Conservation (phyloP, 352 stramenopile species). For the Phytophthora ramorum region DNA sequence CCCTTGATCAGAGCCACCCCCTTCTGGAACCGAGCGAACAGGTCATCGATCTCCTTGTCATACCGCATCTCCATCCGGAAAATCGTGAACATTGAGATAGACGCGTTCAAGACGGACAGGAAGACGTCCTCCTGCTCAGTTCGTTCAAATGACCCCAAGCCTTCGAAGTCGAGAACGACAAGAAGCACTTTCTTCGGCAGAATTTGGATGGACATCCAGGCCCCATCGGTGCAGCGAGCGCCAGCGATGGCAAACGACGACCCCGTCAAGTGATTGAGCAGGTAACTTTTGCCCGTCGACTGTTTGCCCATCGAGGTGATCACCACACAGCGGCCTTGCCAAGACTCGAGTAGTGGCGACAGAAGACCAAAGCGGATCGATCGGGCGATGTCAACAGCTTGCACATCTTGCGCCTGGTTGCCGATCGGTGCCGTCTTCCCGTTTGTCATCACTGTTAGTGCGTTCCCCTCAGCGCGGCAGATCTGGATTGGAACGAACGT, state of each 20-base stretch:
- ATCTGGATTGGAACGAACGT: slow-evolving; percentile 85
- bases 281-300: slow-evolving; percentile 85
- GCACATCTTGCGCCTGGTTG: slow-evolving; percentile 21
- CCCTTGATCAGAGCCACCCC: slow-evolving; percentile 67
- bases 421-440: slow-evolving; percentile 37
- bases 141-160: slow-evolving; percentile 69
- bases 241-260: slow-evolving; percentile 76
- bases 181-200: slow-evolving; percentile 52
- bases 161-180: slow-evolving; percentile 83
- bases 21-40: slow-evolving; percentile 77
- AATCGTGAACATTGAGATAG: slow-evolving; percentile 68
- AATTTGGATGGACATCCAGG: slow-evolving; percentile 52
- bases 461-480: slow-evolving; percentile 69
- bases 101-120: slow-evolving; percentile 68
- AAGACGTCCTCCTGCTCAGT: slow-evolving; percentile 76
- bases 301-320: slow-evolving; percentile 69
- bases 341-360: slow-evolving; percentile 47
- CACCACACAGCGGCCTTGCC: slow-evolving; percentile 42
- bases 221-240: slow-evolving; percentile 47
- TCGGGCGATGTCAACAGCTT: slow-evolving; percentile 59
- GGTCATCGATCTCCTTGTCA: slow-evolving; percentile 81
- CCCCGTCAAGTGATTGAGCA: slow-evolving; percentile 79
- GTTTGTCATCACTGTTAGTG: slow-evolving; percentile 62
- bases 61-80: slow-evolving; percentile 78
- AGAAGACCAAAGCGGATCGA: slow-evolving; percentile 52